Percentiles rank a stretch among this genome's conserved stretches.
Conservation (phyloP, 2,329 filamentous ascomycete genomes). For the Bipolaris zeicola region DNA sequence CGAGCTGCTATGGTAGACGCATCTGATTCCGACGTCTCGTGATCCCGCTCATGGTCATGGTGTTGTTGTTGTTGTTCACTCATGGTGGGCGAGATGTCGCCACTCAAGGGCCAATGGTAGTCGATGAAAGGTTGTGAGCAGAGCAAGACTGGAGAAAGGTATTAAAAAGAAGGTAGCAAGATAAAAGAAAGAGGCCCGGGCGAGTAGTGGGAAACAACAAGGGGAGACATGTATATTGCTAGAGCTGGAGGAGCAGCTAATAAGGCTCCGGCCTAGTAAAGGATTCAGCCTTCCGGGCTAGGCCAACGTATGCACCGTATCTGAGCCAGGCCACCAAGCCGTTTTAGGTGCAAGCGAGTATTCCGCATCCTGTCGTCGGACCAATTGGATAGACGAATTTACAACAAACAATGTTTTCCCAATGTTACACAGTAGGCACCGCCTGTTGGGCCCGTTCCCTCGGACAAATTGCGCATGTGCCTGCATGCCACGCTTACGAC, state of each 20-base stretch:
- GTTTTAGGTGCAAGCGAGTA: conserved; percentile 2
- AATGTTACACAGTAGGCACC: background rate
- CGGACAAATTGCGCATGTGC: background rate
- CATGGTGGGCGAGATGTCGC: conserved; percentile 41
- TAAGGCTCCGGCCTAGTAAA: conserved; percentile 20
- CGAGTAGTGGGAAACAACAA: background rate
- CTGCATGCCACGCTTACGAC: background rate
- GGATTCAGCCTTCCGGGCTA: conserved; percentile 21
- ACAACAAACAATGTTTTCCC: background rate
- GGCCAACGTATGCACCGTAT: too few species aligned
- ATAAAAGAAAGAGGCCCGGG: background rate
- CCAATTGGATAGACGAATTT: conserved; percentile 3
- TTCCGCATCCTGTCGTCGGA: background rate
- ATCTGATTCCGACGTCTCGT: conserved; percentile 34
- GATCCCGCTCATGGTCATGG: conserved; percentile 20
- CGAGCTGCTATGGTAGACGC: conserved; percentile 42
- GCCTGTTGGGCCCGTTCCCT: background rate
- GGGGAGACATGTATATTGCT: conserved; percentile 21
- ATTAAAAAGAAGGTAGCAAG: conserved; percentile 24
- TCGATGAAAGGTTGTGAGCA: background rate
- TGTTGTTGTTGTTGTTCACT: conserved; percentile 33
- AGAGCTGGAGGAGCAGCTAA: conserved; percentile 24
- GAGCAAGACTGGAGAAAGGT: conserved; percentile 1
- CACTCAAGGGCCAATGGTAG: conserved; percentile 11
- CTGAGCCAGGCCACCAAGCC: too few species aligned